Conservation (phyloP, 768 basidiomycete genomes). For the Serendipita sp. region DNA sequence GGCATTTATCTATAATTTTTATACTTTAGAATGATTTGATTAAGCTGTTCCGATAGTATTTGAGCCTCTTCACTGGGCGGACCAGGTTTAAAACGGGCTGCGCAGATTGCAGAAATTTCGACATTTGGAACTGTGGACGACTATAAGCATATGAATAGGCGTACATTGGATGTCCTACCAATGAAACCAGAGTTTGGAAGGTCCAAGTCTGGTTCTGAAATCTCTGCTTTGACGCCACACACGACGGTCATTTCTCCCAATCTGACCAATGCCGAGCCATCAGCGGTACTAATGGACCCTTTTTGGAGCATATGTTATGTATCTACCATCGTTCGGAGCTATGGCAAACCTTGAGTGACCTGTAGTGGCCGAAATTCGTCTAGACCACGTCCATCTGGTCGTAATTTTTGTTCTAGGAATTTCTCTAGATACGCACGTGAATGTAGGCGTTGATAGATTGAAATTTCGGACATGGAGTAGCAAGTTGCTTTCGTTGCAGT, state of each 20-base stretch:
- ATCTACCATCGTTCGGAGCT: background rate
- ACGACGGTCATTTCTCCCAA: slow-evolving; percentile 89
- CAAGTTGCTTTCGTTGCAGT: too few relatives aligned
- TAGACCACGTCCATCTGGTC: slow-evolving; percentile 71
- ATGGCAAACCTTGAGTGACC: slow-evolving; percentile 58
- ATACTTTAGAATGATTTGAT: slow-evolving; percentile 60
- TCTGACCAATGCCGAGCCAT: slow-evolving; percentile 82
- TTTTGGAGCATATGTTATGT: background rate
- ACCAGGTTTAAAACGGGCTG: slow-evolving; percentile 86
- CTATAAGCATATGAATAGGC: background rate
- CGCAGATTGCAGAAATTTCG: slow-evolving; percentile 85
- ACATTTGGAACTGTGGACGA: slow-evolving; percentile 69
- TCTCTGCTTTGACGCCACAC: slow-evolving; percentile 91
- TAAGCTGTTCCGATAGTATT: slow-evolving; percentile 66
- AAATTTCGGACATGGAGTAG: background rate
- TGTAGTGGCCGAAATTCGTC: slow-evolving; percentile 56
- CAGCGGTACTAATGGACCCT: slow-evolving; percentile 90
- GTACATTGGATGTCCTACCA: slow-evolving; percentile 31
- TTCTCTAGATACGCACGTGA: slow-evolving; percentile 76
- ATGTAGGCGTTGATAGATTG: slow-evolving; percentile 73
- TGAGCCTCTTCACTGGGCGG: slow-evolving; percentile 93
- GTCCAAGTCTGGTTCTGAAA: slow-evolving; percentile 77
- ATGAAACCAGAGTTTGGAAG: slow-evolving; percentile 61
- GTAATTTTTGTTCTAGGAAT: slow-evolving; percentile 57
- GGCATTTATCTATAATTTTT: slow-evolving; percentile 16